Evolutionary conservation across 768 basidiomycete species (phyloP), one percentile per base, ranked within the genome.

Genomic region (Megacollybia marginata): DNA sequence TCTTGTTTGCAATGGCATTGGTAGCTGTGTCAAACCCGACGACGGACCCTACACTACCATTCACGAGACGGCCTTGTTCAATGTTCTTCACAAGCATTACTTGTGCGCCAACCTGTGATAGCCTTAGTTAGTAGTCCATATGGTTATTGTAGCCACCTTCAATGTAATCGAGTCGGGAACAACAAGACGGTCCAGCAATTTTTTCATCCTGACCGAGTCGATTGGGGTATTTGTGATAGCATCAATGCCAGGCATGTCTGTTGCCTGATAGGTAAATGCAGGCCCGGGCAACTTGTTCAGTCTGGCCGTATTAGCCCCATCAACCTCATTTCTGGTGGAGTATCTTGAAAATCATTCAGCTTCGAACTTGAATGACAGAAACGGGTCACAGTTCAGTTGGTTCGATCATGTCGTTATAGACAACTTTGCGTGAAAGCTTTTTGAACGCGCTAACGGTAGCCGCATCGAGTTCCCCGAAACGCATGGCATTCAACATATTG

Each of bases 71-170:
- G 20, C 85, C 86, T 72, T 87, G 85, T 1, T 74, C 59, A 49
- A 87, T 61, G 55, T 88, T 88, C 85, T 88, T 86, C 55, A 86
- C 73, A 2, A 88, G 62, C 88, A 91, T 91, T 4, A 95, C 92
- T 61, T 95, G 92, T 3, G 90, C 88, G 11, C 84, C 85, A 47
- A 84, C 70, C 78, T 90, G 49, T 16, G 13, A 12, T 9, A 11
- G 38, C 23, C 6, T 28, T 28, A 28, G 23, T 6, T 28, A 28
- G 23, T 3, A 28, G 6, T 28, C 2, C 23, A 28, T 28, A 28
- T 28, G 23, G 23, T 28, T 28, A 28, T 28, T 28, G 23, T 6
- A 28, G 23, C 50, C 45, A 78, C 80, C 66, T 82, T 83, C 36
- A 81, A 59, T n/a, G 60, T 60, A 28, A 81, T 61, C 9, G 33